Conservation (phyloP, 352 stramenopile species). For the Phytophthora pini region DNA sequence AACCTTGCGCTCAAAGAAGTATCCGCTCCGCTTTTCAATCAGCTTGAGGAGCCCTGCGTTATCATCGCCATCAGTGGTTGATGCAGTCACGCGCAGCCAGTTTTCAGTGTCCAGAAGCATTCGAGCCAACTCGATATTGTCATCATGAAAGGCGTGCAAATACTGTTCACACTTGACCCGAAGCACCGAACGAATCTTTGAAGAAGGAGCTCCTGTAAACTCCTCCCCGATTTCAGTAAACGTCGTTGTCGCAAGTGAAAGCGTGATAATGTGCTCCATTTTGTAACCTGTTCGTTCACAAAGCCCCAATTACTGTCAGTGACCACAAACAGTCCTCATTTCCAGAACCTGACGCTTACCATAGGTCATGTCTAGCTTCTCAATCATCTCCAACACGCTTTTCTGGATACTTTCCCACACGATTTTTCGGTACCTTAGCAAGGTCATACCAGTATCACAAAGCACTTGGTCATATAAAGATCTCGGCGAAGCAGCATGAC, state of each 20-base stretch:
- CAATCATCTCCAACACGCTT: constrained; percentile 72
- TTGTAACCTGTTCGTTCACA: constrained; percentile 65
- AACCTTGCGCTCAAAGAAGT: constrained; percentile 62
- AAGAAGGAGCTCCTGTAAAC: constrained; percentile 75
- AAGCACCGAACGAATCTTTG: constrained; percentile 72
- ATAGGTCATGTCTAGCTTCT: constrained; percentile 76
- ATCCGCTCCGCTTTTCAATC: constrained; percentile 84
- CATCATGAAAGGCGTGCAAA: constrained; percentile 77
- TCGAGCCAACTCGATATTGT: constrained; percentile 81
- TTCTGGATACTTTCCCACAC: constrained; percentile 91
- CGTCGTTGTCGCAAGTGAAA: constrained; percentile 75
- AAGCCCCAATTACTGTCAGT: constrained; percentile 17
- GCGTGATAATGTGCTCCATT: constrained; percentile 87
- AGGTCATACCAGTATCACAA: constrained; percentile 80
- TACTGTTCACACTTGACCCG: constrained; percentile 86
- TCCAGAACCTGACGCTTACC: constrained; percentile 37
- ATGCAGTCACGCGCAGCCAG: constrained; percentile 74
- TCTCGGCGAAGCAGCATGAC: constrained; percentile 32
- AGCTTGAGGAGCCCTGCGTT: constrained; percentile 59
- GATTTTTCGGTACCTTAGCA: constrained; percentile 83
- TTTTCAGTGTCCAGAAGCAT: constrained; percentile 90
- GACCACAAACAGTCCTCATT: neutral
- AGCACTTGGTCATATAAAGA: constrained; percentile 72
- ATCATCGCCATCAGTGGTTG: constrained; percentile 53
- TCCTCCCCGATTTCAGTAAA: constrained; percentile 89